Evolutionary conservation across 108 stramenopile species (phyloP), one percentile per base, ranked within the genome.

Genomic region (Epithemia pelagica): DNA sequence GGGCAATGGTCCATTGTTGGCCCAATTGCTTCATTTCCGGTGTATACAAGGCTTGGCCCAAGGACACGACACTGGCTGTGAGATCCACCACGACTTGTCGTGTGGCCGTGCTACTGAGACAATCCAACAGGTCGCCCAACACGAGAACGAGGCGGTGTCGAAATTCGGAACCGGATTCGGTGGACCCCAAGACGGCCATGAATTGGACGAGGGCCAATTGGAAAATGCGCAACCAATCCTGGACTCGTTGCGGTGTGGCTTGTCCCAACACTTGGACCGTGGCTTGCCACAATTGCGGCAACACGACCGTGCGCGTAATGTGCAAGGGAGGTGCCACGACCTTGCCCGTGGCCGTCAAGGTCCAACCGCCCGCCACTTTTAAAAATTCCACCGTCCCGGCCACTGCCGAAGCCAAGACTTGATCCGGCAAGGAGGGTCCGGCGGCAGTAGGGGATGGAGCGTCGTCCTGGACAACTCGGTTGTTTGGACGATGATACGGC

Each of bases 41-140:
- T 32, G 91, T 89, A 62, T 85, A 78, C 70, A 86, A 53, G 10
- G 85, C 83, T 65, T 86, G 83, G 5, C 76, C 61, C 7, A 85
- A 32, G 62, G 87, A 83, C 53, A 91, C 82, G 52, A 76, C 37
- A 5, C 71, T 56, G 2, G 82, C 87, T 65, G 80, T 87, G 26
- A 72, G 67, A 74, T 91, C 90, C 8, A 87, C 68, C 71, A 81
- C 72, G 21, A 74, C 80, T 69, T 88, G 87, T 52, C 87, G 64
- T 23, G 80, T 73, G 20, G 70, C 74, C 5, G 80, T 78, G 0
- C 80, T 76, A 52, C 76, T 75, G 30, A 78, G 54, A 27, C 70
- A 62, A 57, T 85, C 80, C 2, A 80, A 69, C 27, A 82, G 37
- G 61, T 78, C 71, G n/a, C 61, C 84, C 7, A 66, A 69, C 10